phyloP scores from a whole-genome alignment of 2,329 filamentous ascomycete species.

The Aspergillus calidoustus region DNA sequence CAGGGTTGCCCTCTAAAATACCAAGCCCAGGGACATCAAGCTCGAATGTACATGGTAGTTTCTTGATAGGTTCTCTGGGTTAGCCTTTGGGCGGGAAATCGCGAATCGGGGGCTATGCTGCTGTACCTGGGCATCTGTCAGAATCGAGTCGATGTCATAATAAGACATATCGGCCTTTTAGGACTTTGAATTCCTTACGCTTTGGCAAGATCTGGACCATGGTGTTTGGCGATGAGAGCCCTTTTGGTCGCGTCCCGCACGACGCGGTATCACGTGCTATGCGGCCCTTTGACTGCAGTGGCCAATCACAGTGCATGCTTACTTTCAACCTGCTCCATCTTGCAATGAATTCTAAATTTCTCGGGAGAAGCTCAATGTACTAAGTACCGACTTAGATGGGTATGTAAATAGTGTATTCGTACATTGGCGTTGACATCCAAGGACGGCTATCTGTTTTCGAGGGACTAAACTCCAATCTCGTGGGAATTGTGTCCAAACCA shows the following conservation, averaged over 20 bases:
- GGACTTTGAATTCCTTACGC: background rate
- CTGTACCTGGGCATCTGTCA: slow-evolving; percentile 50
- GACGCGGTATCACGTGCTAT: slow-evolving; percentile 19
- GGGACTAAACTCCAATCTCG: no score
- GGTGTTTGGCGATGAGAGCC: background rate
- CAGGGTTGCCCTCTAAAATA: slow-evolving; percentile 83
- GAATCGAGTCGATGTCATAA: slow-evolving; percentile 53
- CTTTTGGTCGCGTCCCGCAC: slow-evolving; percentile 15
- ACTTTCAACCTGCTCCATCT: background rate
- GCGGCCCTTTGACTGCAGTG: background rate
- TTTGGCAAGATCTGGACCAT: background rate
- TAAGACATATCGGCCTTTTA: slow-evolving; percentile 43
- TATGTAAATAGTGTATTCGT: no score
- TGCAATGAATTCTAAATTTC: background rate
- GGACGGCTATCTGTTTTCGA: no score
- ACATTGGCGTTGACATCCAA: no score
- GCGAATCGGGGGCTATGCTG: background rate
- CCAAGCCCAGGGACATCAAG: slow-evolving; percentile 85
- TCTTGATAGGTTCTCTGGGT: slow-evolving; percentile 55
- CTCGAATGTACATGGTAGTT: slow-evolving; percentile 95
- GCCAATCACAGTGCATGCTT: slow-evolving; percentile 14
- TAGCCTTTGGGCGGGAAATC: background rate
- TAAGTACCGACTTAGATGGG: no score
- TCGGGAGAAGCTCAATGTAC: background rate
- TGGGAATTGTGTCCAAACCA: no score